Evolutionary conservation across 2,329 filamentous ascomycete species (phyloP).

Genomic region (Colletotrichum cereale): DNA sequence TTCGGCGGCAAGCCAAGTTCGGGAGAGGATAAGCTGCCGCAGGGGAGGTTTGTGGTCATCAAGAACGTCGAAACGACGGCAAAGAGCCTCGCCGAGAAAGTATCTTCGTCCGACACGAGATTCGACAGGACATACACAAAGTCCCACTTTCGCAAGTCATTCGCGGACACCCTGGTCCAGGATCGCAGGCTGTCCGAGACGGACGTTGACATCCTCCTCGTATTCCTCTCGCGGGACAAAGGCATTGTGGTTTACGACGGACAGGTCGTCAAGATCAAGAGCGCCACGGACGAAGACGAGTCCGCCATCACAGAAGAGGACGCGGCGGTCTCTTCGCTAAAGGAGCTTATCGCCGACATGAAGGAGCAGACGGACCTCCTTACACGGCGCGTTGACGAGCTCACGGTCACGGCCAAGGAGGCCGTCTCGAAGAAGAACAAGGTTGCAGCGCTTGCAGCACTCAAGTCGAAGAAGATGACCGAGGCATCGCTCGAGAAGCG

Average conservation of each 20-base stretch:
- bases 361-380: slow-evolving; percentile 79
- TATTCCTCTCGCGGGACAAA: slow-evolving; percentile 77
- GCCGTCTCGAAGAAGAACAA: slow-evolving; percentile 81
- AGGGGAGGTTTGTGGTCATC: slow-evolving; percentile 75
- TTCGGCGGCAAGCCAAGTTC: slow-evolving; percentile 61
- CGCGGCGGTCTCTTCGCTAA: slow-evolving; percentile 84
- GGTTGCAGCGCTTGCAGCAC: slow-evolving; percentile 79
- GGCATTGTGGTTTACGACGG: slow-evolving; percentile 70
- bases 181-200: slow-evolving; percentile 66
- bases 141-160: slow-evolving; percentile 71
- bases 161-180: slow-evolving; percentile 64
- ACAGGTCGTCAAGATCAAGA: slow-evolving; percentile 80
- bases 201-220: slow-evolving; percentile 78
- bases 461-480: slow-evolving; percentile 85
- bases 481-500: slow-evolving; percentile 80
- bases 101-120: slow-evolving; percentile 52
- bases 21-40: slow-evolving; percentile 67
- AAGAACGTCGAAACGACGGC: slow-evolving; percentile 71
- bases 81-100: slow-evolving; percentile 63
- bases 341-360: slow-evolving; percentile 81
- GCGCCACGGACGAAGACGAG: slow-evolving; percentile 55
- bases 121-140: slow-evolving; percentile 78
- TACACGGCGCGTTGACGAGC: slow-evolving; percentile 72
- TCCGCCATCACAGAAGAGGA: slow-evolving; percentile 80
- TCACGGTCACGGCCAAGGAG: slow-evolving; percentile 74